Evolutionary conservation across 2,329 filamentous ascomycete genomes (phyloP).

Genomic region (Lachnum nothofagi): DNA sequence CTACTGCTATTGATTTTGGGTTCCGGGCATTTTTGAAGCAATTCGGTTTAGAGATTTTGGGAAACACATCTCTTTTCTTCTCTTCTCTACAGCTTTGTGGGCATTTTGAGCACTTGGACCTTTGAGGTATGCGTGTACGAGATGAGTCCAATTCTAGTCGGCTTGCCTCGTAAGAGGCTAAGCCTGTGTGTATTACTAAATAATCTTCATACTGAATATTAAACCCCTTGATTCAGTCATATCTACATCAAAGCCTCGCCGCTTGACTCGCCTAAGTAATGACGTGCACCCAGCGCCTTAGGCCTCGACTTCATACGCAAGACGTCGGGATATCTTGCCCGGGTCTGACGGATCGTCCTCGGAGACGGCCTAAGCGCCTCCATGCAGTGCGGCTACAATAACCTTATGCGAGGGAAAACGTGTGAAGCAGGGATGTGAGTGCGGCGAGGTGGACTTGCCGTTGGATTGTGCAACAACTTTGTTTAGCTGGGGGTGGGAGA

Average conservation of each 20-base stretch:
- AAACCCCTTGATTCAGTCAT: too few species aligned
- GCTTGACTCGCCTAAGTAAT: too few species aligned
- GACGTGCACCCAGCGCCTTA: too few species aligned
- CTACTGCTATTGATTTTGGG: not conserved
- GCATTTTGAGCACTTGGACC: not conserved
- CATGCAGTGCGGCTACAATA: too few species aligned
- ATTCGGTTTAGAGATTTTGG: too few species aligned
- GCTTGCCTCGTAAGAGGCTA: constrained; percentile 6
- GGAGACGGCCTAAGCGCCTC: too few species aligned
- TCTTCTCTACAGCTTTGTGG: not conserved
- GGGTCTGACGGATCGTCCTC: too few species aligned
- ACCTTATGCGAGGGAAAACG: not conserved
- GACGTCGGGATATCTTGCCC: too few species aligned
- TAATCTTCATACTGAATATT: too few species aligned
- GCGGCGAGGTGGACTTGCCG: not conserved
- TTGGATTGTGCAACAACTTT: not conserved
- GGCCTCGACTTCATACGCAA: too few species aligned
- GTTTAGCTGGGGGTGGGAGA: too few species aligned
- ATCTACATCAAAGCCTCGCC: too few species aligned
- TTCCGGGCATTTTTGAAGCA: not conserved
- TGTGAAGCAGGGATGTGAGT: constrained; percentile 2
- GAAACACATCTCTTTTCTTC: not conserved
- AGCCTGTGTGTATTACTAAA: constrained; percentile 9
- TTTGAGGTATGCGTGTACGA: not conserved
- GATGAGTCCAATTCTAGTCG: not conserved